Percentiles rank a stretch among this genome's conserved stretches.
These are phyloP conservation scores for Aspergillus wentii DNA, from an alignment of 495 filamentous ascomycete species.

Conservation along the genomic window DNA sequence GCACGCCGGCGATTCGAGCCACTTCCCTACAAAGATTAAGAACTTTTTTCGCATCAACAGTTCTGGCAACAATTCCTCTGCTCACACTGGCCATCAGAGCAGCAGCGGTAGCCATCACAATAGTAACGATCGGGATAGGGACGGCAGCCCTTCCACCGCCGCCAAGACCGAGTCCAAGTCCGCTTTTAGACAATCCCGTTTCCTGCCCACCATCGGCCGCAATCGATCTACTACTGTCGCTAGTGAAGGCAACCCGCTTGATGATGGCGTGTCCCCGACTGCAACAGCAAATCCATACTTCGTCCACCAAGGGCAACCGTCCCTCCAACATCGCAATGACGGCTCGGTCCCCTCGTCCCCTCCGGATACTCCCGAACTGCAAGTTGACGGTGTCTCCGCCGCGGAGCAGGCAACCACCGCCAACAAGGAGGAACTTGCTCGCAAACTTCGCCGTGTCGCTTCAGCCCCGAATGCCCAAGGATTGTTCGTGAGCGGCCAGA, in stretches of 20 bases:
- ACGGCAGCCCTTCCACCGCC: slow-evolving; percentile 19
- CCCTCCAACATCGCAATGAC: slow-evolving; percentile 89
- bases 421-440: slow-evolving; percentile 87
- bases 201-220: slow-evolving; percentile 73
- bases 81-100: slow-evolving; percentile 19
- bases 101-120: slow-evolving; percentile 25
- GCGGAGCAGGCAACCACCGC: slow-evolving; percentile 71
- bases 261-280: slow-evolving; percentile 85
- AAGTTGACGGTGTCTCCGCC: slow-evolving; percentile 66
- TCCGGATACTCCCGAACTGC: slow-evolving; percentile 81
- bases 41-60: slow-evolving; percentile 97
- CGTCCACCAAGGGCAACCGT: slow-evolving; percentile 89
- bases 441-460: slow-evolving; percentile 88
- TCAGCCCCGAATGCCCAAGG: slow-evolving; percentile 97
- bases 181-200: slow-evolving; percentile 75
- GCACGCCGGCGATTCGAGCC: slow-evolving; percentile 47
- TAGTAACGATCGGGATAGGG: slow-evolving; percentile 12
- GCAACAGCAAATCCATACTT: slow-evolving; percentile 97
- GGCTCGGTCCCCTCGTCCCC: slow-evolving; percentile 93
- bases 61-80: slow-evolving; percentile 49
- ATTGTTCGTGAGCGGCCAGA: slow-evolving; percentile 66
- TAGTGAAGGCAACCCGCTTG: slow-evolving; percentile 86
- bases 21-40: slow-evolving; percentile 85
- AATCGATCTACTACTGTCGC: slow-evolving; percentile 83
- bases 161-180: slow-evolving; percentile 54